phyloP scores from a whole-genome alignment of 2,329 filamentous ascomycete species.

The Trichophyton mentagrophytes region DNA sequence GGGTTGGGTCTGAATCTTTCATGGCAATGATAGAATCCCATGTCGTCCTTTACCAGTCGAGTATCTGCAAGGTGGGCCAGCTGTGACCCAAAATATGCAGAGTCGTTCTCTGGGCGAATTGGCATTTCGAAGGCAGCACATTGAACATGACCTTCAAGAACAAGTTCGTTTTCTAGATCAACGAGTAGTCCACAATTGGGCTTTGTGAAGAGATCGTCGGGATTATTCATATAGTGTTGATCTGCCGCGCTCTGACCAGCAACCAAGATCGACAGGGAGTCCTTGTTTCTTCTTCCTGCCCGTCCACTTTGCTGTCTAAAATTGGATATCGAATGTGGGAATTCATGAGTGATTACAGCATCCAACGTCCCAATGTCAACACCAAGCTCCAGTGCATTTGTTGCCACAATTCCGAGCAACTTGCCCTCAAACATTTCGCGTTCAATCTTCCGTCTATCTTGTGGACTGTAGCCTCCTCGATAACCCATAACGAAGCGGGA shows the following conservation, averaged over 20 bases:
- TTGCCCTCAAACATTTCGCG: conserved; percentile 95
- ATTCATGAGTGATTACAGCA: conserved; percentile 85
- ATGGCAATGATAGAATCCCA: conserved; percentile 83
- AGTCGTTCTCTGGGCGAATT: conserved; percentile 64
- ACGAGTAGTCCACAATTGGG: conserved; percentile 83
- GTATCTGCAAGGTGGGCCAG: conserved; percentile 59
- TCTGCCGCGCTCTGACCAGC: conserved; percentile 84
- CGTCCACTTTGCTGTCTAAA: conserved; percentile 87
- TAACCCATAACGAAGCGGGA: conserved; percentile 83
- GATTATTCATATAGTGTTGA: conserved; percentile 95
- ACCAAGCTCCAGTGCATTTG: conserved; percentile 81
- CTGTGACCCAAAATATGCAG: conserved; percentile 63
- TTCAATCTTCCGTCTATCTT: conserved; percentile 80
- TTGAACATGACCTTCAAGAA: conserved; percentile 86
- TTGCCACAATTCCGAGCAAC: conserved; percentile 83
- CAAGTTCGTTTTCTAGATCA: conserved; percentile 80
- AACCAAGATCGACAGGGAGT: conserved; percentile 79
- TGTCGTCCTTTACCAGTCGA: conserved; percentile 57
- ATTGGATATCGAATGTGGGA: conserved; percentile 91
- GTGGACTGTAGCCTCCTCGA: conserved; percentile 82
- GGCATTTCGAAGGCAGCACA: conserved; percentile 95
- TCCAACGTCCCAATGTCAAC: conserved; percentile 92
- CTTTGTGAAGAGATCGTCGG: conserved; percentile 78
- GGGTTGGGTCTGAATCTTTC: conserved; percentile 76
- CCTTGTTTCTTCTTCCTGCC: conserved; percentile 81